A percentile compares a stretch with the other conserved stretches of the same genome.
Conservation (phyloP, 148 eudicot genomes). For the Amaranthus hypochondriacus region DNA sequence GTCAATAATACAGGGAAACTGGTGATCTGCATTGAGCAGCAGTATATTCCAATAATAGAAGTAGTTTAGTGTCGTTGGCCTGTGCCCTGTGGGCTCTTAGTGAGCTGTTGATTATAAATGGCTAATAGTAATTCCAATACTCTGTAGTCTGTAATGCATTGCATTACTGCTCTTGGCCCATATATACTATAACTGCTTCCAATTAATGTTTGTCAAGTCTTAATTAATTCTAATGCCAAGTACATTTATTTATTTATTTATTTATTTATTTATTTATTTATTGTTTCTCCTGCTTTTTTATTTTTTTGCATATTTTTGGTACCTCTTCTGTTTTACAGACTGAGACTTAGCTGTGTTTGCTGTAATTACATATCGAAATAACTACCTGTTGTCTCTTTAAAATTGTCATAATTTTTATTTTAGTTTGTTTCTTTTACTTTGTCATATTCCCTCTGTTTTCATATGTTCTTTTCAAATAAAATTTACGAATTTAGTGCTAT, state of each 20-base stretch:
- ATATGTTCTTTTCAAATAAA: no score
- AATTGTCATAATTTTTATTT: no score
- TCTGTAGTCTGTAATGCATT: background rate
- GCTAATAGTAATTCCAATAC: background rate
- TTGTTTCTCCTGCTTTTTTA: background rate
- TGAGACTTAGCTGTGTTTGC: background rate
- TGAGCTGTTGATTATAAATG: constrained; percentile 22
- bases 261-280: background rate
- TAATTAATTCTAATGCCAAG: background rate
- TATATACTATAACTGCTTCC: background rate
- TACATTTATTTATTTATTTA: background rate
- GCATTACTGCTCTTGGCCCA: background rate
- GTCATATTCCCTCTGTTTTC: no score
- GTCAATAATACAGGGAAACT: constrained; percentile 8
- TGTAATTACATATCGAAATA: background rate
- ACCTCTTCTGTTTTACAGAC: background rate
- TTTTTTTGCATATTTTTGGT: background rate
- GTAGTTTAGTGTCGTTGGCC: constrained; percentile 13
- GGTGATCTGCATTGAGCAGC: constrained; percentile 1
- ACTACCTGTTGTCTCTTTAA: no score
- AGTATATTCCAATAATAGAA: constrained; percentile 14
- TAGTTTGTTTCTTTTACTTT: no score
- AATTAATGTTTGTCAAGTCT: constrained; percentile 1
- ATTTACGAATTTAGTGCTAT: no score
- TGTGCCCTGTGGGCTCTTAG: constrained; percentile 10